Evolutionary conservation across 306 rosid genomes (phyloP).

Genomic region (Inga laurina): DNA sequence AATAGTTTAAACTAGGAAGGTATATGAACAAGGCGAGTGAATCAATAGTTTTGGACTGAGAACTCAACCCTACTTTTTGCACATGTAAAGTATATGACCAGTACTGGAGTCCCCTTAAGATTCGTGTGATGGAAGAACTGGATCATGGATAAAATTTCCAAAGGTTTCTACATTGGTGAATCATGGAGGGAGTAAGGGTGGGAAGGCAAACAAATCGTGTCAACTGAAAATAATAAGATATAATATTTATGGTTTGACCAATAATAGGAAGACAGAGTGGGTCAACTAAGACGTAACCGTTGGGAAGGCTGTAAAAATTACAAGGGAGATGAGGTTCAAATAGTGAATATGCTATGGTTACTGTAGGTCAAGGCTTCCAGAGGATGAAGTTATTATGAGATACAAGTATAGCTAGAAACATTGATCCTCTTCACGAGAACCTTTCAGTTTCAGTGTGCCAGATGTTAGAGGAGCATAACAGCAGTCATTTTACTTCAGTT

Average conservation of each 20-base stretch:
- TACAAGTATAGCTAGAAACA: background rate
- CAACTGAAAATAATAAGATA: background rate
- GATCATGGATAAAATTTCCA: background rate
- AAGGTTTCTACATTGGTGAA: background rate
- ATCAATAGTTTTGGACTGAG: background rate
- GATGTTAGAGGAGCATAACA: background rate
- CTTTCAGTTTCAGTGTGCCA: background rate
- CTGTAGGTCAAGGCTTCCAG: background rate
- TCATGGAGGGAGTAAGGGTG: background rate
- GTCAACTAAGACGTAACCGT: background rate
- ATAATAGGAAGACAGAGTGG: background rate
- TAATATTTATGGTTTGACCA: background rate
- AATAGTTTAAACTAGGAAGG: background rate
- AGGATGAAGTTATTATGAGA: background rate
- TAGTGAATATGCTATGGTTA: background rate
- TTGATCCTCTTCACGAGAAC: background rate
- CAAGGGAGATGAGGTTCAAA: background rate
- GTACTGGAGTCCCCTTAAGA: background rate
- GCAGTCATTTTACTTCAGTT: background rate
- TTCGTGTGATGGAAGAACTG: background rate
- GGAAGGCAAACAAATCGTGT: background rate
- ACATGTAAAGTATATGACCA: background rate
- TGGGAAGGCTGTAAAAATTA: background rate
- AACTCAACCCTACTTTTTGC: background rate
- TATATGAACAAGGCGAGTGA: background rate